These are phyloP conservation scores for Piper betle DNA, from an alignment of 164 flowering plant species.

Conservation along the genomic window DNA sequence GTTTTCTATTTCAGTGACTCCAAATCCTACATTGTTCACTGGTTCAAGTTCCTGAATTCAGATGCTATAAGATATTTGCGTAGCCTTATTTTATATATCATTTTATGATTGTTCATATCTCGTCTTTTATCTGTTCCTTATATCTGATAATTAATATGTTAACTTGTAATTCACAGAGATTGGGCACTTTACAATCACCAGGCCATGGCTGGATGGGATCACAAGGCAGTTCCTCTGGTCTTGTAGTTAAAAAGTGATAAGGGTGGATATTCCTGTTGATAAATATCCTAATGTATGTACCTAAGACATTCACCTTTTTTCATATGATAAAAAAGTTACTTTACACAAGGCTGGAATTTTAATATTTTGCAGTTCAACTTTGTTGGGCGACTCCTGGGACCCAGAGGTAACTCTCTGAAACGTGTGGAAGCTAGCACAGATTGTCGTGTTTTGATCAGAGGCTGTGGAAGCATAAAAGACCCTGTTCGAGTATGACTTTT, in stretches of 20 bases:
- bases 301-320: not conserved
- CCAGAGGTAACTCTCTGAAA: constrained; percentile 96
- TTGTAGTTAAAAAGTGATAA: constrained; percentile 69
- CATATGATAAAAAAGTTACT: not conserved
- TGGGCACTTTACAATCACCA: constrained; percentile 53
- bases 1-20: too few species aligned
- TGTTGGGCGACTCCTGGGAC: constrained; percentile 99
- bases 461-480: constrained; percentile 97
- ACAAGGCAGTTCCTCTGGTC: constrained; percentile 74
- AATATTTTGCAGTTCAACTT: constrained; percentile 66
- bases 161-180: constrained; percentile 40
- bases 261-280: constrained; percentile 95
- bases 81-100: not conserved
- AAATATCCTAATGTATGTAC: constrained; percentile 70
- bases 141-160: constrained; percentile 4
- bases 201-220: constrained; percentile 78
- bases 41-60: too few species aligned
- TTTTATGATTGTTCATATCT: not conserved
- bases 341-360: not conserved
- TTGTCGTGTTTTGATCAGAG: constrained; percentile 91
- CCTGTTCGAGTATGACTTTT: constrained; percentile 54
- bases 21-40: too few species aligned
- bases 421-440: constrained; percentile 97
- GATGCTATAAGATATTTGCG: too few species aligned
- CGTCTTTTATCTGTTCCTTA: not conserved